Evolutionary conservation across 208 protist species (phyloP).

Genomic region (Trichomonas vaginalis): DNA sequence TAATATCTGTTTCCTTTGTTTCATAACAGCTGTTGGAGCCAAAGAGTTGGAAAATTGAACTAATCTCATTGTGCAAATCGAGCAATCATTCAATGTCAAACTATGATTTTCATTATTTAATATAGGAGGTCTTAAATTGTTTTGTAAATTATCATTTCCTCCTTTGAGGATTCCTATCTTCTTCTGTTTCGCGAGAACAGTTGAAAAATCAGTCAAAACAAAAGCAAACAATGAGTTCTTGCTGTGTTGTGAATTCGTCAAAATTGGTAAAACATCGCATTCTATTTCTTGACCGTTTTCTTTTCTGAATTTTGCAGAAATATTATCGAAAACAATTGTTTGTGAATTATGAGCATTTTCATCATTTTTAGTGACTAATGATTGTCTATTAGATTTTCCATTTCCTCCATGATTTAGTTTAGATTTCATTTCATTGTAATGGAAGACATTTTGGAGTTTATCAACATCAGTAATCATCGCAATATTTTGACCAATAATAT

Average conservation of each 20-base stretch:
- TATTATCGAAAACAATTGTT: background rate
- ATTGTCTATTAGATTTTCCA: background rate
- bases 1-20: background rate
- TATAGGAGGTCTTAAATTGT: background rate
- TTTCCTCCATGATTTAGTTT: no score
- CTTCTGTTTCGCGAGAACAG: background rate
- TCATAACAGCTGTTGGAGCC: background rate
- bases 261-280: background rate
- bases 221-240: background rate
- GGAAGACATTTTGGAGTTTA: background rate
- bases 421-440: background rate
- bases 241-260: background rate
- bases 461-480: background rate
- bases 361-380: background rate
- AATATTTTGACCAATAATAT: background rate
- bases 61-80: background rate
- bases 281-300: background rate
- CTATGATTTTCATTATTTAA: background rate
- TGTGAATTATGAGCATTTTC: no score
- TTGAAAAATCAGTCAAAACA: background rate
- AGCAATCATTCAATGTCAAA: background rate
- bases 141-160: background rate
- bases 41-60: background rate
- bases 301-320: background rate
- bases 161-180: background rate